Base-by-base conservation (phyloP, 495 filamentous ascomycete species). In the Podospora sp. region DNA sequence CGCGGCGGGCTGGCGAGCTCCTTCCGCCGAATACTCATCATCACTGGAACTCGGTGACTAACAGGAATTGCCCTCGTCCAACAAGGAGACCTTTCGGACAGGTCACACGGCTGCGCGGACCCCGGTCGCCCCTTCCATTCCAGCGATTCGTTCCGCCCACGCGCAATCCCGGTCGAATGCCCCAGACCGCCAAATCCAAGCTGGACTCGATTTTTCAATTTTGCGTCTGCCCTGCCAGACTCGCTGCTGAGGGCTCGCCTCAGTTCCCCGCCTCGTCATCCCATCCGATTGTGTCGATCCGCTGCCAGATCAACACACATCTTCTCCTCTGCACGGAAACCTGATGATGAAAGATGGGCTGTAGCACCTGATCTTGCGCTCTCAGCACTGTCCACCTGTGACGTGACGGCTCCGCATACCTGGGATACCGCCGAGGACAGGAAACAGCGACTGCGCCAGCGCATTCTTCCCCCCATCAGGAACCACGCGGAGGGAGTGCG, bases 91-190 rank as follows among this genome's bases (percentile, higher is more conserved):
- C n/a, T 58, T 29, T 61, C 58, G 64, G 70, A 29, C 33, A 63
- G 72, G 72, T 76, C 72, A 74, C 70, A 74, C 67, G 73, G 36
- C 57, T 21, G 62, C 68, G 35, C 52, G 62, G 62, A 51, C 63
- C 69, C 62, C 59, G 60, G 51, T 24, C 63, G n/a, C 46, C 29
- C 65, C 63, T 71, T 70, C 65, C 68, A 63, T 63, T 65, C 68
- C 69, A 71, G 55, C 71, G 62, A 64, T 68, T 68, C 72, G 55
- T 66, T 65, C 69, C 40, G 26, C 59, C 56, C 57, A 56, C 56
- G 27, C 56, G 55, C 59, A 65, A 7, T 20, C 63, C 68, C 57
- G 68, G 65, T 72, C 63, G 59, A 51, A 69, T 72, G 68, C 68
- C 65, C 63, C 63, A 71, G 69, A 72, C 68, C 72, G 70, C 70